Base-by-base conservation (phyloP, 768 basidiomycete species). In the Butyriboletus loyo region DNA sequence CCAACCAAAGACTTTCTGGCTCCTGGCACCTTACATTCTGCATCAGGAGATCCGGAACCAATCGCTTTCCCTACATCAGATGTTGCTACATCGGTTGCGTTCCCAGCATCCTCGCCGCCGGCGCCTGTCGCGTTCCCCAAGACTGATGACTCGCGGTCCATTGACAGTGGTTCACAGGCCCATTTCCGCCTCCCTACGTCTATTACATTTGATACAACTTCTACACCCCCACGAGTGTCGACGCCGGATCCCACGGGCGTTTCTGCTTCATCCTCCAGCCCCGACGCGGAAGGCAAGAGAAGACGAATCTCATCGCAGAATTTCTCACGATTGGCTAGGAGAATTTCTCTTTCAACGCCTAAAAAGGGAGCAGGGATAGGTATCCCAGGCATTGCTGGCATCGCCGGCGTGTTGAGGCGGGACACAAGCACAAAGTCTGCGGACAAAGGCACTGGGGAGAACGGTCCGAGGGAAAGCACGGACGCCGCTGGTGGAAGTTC, bases 231-330 rank as follows among this genome's bases (percentile, higher is more conserved):
- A 3, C 83, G 88, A 28, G 79, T 78, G 34, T 83, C 80, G n/a
- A 87, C 89, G 7, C 87, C 89, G 6, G 87, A 90, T 61, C 79
- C 78, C 2, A 39, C 60, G 11, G 85, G 85, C 8, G 68, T 77
- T 27, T 82, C 87, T 57, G 77, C 81, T 22, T 54, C 64, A 4
- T 83, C 87, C 14, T 84, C 86, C 10, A 82, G 85, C 55, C 77
- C 77, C 1, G 87, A 87, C 4, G 65, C 79, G n/a, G 89, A 89
- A 61, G 82, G 82, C 31, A 90, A 89, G 73, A 77, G 89, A 55
- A 89, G 86, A 65, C 81, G 88, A 19, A 89, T 88, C 52, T 85
- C 88, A 9, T 87, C 88, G 25, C 90, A 93, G 66, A 92, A 92
- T 62, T 89, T 93, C 76, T 88, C 90, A 66, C 80, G 88, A 17